These are phyloP conservation scores for Stagonosporopsis tanaceti DNA, from an alignment of 2,329 filamentous ascomycete genomes.

Conservation along the genomic window DNA sequence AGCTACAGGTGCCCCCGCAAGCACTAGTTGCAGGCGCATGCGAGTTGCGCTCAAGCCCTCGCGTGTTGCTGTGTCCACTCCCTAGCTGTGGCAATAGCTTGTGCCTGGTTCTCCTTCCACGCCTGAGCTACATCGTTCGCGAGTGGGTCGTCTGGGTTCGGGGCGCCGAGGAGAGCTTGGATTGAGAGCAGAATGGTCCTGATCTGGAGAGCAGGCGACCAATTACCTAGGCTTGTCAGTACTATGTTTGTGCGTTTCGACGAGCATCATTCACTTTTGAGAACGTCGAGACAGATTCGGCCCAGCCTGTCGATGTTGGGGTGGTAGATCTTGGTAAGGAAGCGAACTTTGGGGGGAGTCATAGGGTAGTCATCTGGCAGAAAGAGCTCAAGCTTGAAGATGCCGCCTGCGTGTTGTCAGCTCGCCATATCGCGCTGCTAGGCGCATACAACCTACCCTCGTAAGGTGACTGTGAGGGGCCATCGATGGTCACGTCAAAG, in stretches of 20 bases:
- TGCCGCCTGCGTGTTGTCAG: slow-evolving; percentile 64
- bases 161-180: slow-evolving; percentile 92
- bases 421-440: neutral
- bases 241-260: neutral
- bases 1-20: slow-evolving; percentile 1
- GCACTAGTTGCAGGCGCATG: neutral
- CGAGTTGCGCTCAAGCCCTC: slow-evolving; percentile 32
- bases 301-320: slow-evolving; percentile 98
- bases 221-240: slow-evolving; percentile 74
- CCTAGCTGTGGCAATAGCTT: slow-evolving; percentile 88
- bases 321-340: slow-evolving; percentile 98
- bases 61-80: slow-evolving; percentile 93
- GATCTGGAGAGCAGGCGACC: slow-evolving; percentile 97
- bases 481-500: slow-evolving; percentile 97
- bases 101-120: slow-evolving; percentile 96
- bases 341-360: slow-evolving; percentile 98
- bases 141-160: slow-evolving; percentile 97
- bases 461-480: slow-evolving; percentile 90
- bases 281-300: slow-evolving; percentile 93
- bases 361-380: slow-evolving; percentile 98
- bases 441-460: slow-evolving; percentile 72
- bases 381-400: slow-evolving; percentile 97
- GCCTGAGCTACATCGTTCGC: slow-evolving; percentile 96
- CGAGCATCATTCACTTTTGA: slow-evolving; percentile 76
- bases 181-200: slow-evolving; percentile 98